These are phyloP conservation scores for Puccinia polysora DNA, from an alignment of 1,284 basidiomycete genomes.

Conservation along the genomic window DNA sequence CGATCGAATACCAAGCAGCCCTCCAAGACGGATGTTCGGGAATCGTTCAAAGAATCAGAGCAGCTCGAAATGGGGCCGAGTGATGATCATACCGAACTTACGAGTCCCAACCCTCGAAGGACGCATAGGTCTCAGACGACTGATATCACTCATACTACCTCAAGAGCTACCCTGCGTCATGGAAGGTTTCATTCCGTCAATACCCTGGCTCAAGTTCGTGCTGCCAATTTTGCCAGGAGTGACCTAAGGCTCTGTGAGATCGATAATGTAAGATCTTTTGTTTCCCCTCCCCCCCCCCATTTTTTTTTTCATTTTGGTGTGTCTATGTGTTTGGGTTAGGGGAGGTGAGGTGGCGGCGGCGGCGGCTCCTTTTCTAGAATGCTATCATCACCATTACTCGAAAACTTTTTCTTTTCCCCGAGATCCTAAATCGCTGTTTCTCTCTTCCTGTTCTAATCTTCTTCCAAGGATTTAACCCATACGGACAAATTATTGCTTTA, in stretches of 20 bases:
- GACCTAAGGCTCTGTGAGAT: constrained; percentile 25
- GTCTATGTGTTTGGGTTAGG: no score
- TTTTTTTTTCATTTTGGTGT: not conserved
- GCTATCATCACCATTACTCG: not conserved
- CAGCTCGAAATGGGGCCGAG: no score
- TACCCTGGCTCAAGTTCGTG: constrained; percentile 16
- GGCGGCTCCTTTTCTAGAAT: no score
- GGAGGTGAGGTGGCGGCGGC: no score
- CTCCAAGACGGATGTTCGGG: constrained; percentile 5
- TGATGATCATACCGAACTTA: not conserved
- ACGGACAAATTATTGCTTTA: not conserved
- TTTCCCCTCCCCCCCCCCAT: not conserved
- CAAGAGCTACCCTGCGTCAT: not conserved
- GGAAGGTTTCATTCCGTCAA: constrained; percentile 11
- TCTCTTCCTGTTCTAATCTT: not conserved
- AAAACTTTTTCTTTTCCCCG: not conserved
- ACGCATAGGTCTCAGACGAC: constrained; percentile 19
- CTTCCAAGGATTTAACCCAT: not conserved
- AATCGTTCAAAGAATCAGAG: not conserved
- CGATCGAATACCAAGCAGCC: not conserved
- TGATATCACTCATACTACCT: not conserved
- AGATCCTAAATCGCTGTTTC: not conserved
- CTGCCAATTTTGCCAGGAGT: constrained; percentile 20
- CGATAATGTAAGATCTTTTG: constrained; percentile 3
- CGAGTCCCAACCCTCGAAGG: not conserved